phyloP scores from a whole-genome alignment of 2,329 filamentous ascomycete genomes.

The Hymenoscyphus albidus region DNA sequence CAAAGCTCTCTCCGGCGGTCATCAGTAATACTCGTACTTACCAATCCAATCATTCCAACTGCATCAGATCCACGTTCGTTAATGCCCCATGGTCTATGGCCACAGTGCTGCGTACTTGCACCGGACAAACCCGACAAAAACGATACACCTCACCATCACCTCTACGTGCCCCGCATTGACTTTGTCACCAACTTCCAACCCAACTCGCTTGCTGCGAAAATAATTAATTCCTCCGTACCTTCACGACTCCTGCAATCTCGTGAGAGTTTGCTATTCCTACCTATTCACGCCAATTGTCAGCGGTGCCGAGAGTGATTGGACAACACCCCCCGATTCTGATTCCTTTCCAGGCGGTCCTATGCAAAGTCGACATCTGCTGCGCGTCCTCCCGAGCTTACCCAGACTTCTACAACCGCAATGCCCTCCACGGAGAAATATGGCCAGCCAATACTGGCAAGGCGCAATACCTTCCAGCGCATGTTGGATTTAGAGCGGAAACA shows the following conservation, averaged over 20 bases:
- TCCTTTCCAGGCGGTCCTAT: background rate
- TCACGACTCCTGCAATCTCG: background rate
- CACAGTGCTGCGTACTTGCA: background rate
- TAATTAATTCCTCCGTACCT: background rate
- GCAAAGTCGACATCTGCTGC: background rate
- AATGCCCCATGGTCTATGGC: background rate
- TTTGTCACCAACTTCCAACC: background rate
- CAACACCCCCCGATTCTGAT: slow-evolving; percentile 1
- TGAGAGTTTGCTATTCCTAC: background rate
- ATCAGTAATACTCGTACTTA: background rate
- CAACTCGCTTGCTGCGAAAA: background rate
- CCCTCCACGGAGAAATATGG: slow-evolving; percentile 6
- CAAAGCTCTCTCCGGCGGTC: background rate
- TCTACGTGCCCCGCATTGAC: background rate
- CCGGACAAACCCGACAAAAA: too few relatives aligned
- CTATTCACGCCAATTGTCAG: background rate
- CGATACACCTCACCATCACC: too few relatives aligned
- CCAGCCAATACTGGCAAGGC: slow-evolving; percentile 14
- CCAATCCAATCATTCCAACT: background rate
- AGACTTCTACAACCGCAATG: background rate
- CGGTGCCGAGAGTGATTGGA: slow-evolving; percentile 2
- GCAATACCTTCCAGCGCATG: slow-evolving; percentile 49
- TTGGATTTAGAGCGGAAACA: slow-evolving; percentile 55
- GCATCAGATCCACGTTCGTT: background rate
- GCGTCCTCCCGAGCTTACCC: background rate